Evolutionary conservation across 2,329 filamentous ascomycete species (phyloP).

Genomic region (Aspergillus ibericus): DNA sequence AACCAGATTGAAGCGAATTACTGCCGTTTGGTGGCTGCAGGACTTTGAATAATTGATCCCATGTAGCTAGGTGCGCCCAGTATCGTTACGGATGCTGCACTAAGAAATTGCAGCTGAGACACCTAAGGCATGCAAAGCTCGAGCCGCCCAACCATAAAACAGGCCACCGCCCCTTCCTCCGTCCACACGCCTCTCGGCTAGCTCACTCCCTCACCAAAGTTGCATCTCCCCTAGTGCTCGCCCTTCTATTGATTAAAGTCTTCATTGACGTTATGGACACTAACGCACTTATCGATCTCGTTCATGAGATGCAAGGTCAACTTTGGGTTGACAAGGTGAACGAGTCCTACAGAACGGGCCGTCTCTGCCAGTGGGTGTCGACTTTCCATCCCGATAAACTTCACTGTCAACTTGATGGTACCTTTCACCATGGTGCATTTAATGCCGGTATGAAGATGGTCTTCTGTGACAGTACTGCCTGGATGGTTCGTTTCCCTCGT

Average conservation of each 20-base stretch:
- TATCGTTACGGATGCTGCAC: no score
- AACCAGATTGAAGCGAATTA: no score
- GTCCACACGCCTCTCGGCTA: not conserved
- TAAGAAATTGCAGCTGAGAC: not conserved
- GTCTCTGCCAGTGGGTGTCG: slow-evolving; percentile 34
- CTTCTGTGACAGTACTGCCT: slow-evolving; percentile 29
- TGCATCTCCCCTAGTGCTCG: not conserved
- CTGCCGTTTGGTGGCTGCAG: no score
- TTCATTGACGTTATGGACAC: slow-evolving; percentile 22
- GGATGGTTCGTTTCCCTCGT: slow-evolving; percentile 35
- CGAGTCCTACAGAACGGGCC: slow-evolving; percentile 17
- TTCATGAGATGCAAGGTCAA: slow-evolving; percentile 20
- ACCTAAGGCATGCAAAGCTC: not conserved
- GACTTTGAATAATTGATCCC: no score
- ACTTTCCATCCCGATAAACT: slow-evolving; percentile 35
- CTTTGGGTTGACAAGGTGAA: slow-evolving; percentile 27
- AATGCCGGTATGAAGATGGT: slow-evolving; percentile 36
- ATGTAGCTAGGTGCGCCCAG: no score
- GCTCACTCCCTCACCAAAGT: not conserved
- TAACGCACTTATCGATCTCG: slow-evolving; percentile 22
- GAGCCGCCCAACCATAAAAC: not conserved
- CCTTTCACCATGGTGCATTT: slow-evolving; percentile 34
- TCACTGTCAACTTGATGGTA: slow-evolving; percentile 33
- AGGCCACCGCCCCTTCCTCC: not conserved
- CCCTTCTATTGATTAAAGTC: not conserved